Base-by-base conservation (phyloP, 805 yeast species). In the Cyberlindnera bimundalis region DNA sequence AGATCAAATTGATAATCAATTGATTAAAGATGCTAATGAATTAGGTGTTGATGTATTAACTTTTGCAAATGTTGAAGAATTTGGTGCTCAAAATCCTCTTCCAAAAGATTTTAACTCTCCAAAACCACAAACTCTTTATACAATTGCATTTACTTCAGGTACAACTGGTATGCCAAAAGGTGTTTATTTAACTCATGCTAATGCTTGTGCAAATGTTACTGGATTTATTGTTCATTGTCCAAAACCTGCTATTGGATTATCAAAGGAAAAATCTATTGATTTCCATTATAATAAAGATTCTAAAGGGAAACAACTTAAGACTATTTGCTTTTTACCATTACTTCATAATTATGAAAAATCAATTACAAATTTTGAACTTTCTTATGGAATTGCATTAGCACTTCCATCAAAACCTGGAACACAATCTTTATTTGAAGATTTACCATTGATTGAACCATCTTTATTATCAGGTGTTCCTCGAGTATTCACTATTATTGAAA, bases 91-190 rank as follows among this genome's bases (percentile, higher is more conserved):
- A 41, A 61, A 71, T 33, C 68, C 73, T 40, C 45, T 53, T 45
- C 58, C 67, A 6, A 21, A 35, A 7, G 47, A 52, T 16, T 42
- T 39, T 34, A 48, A 53, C 46, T 25, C 48, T 29, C 73, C 73
- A 5, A 52, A 48, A 2, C 72, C 76, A 1, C 62, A 67, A 4
- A 66, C 67, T 19, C 46, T 65, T 3, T 68, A 71, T 48, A 74
- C 83, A 9, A 68, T 79, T 31, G 74, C 77, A 18, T 78, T 78
- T 56, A 79, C 84, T 6, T 76, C 82, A 0, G 84, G 84, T 12
- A 78, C 84, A 4, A 76, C 83, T 2, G 82, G 83, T 3, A 59
- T 70, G 26, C 84, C 84, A 23, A 78, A 78, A 57, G 84, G 84
- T 15, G 84, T 74, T 15, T 74, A 78, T 35, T 63, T 81, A 43